These are phyloP conservation scores for Kwoniella dendrophila DNA, from an alignment of 768 basidiomycete species.

Conservation along the genomic window DNA sequence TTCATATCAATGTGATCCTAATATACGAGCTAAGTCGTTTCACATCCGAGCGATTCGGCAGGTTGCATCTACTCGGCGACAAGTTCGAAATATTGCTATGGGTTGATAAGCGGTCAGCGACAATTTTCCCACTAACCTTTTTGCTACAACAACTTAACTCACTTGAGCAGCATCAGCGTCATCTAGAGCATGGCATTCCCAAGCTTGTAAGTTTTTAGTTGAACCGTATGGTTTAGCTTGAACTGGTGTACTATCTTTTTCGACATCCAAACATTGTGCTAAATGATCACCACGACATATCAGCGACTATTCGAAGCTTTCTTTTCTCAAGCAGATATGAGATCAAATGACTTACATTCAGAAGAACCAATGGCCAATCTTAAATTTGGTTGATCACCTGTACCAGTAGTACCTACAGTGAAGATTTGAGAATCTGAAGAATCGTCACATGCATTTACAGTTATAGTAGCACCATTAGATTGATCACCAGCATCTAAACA, in stretches of 20 bases:
- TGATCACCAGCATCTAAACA: slow-evolving; percentile 18
- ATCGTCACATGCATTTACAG: slow-evolving; percentile 17
- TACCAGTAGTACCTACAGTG: slow-evolving; percentile 10
- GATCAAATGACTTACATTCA: background rate
- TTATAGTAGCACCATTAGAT: slow-evolving; percentile 3
- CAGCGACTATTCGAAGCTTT: background rate
- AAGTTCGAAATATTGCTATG: background rate
- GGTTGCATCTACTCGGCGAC: too few relatives aligned
- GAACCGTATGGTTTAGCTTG: slow-evolving; percentile 14
- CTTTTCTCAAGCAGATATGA: background rate
- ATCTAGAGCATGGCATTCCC: slow-evolving; percentile 10
- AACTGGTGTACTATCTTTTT: background rate
- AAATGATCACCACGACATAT: background rate
- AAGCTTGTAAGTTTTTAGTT: slow-evolving; percentile 10
- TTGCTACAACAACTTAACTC: background rate
- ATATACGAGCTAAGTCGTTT: too few relatives aligned
- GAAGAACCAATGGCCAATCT: background rate
- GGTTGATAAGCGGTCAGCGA: background rate
- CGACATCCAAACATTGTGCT: slow-evolving; percentile 19
- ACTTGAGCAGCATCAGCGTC: slow-evolving; percentile 2
- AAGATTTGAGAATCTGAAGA: slow-evolving; percentile 5
- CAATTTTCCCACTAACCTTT: too few relatives aligned
- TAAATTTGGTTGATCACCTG: slow-evolving; percentile 3
- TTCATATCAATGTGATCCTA: background rate
- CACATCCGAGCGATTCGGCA: too few relatives aligned